Base-by-base conservation (phyloP, 768 basidiomycete genomes). In the Serendipita sp. region DNA sequence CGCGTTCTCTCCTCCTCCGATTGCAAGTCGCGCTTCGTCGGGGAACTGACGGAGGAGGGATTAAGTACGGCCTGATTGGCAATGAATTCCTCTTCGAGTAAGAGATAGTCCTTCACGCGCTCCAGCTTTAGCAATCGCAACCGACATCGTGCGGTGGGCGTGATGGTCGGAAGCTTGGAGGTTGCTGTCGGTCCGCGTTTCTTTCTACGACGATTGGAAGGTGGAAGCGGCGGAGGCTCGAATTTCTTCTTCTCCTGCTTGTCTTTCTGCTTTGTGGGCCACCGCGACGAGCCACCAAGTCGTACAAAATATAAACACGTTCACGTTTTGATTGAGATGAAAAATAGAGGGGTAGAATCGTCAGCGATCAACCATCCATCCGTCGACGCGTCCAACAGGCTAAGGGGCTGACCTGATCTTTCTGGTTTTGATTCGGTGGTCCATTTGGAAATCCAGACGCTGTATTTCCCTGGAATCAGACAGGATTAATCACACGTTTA, bases 201-300 rank as follows among this genome's bases (percentile, higher is more conserved):
- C 72, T 76, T 78, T 78, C 93, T 98, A 82, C 92, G 94, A 82
- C 94, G 96, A 53, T 94, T 94, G 38, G 97, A 90, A 64, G 91
- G 88, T 50, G 95, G 96, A 14, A 95, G 94, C 64, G 96, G 82
- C 69, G 95, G 95, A 5, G 95, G 93, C 72, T 98, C 95, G 93
- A 94, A 98, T 76, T 95, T 94, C 83, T 97, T 96, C 75, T 85
- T 82, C 74, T 75, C 63, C 70, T 20, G 67, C 68, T 78, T 75
- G 48, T 76, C 74, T 67, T 76, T 74, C 75, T 75, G 80, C 60
- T 79, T 73, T 71, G 67, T 73, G 71, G 69, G 71, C 75, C 67
- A 51, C 66, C 65, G 73, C 79, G 4, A 20, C 4, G 34, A 28
- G 7, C 9, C 7, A 58, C 28, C 22, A 20, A 58, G 9, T 51